Base-by-base conservation (phyloP, 495 filamentous ascomycete genomes). In the Lasiosphaeria hispida region DNA sequence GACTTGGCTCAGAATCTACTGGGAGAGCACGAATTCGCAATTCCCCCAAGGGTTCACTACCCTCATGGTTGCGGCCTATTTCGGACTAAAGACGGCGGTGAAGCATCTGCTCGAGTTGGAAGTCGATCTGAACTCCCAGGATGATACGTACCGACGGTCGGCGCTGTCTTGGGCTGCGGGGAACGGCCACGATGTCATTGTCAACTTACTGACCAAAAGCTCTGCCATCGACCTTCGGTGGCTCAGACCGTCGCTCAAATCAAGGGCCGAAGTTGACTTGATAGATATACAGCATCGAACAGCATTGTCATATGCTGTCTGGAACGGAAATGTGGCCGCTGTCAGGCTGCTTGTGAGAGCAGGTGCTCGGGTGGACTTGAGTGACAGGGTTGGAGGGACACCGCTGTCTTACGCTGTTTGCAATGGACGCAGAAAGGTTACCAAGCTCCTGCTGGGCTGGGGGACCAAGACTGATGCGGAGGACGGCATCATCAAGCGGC, bases 81-180 rank as follows among this genome's bases (percentile, higher is more conserved):
- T 41, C 17, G 54, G 40, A 38, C 40, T 49, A 3, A 11, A 7
- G 13, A 37, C 19, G 23, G 44, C 30, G 10, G 43, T 42, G 1
- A 40, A 48, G n/a, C 14, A 14, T 48, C 44, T 49, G 11, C 51
- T 54, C 17, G 19, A 54, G 18, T 10, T 4, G 0, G 51, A 14
- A 3, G n/a, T n/a, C 6, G 10, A 55, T 1, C 1, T 45, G 1
- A 37, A 70, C 36, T 38, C 48, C 1, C 53, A 44, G 30, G 56
- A 59, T 36, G 49, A 63, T 39, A n/a, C 6, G 1, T 39, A 36
- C 34, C 57, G 58, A 15, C 42, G 40, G 33, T 64, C 72, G 36
- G 65, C 69, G 39, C 52, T 75, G 3, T 69, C 58, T 4, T 51
- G 57, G 51, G 72, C 69, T 17, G 61, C 69, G 13, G 40, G 55